Evolutionary conservation across 768 basidiomycete genomes (phyloP).

Genomic region (Leccinum boreale): DNA sequence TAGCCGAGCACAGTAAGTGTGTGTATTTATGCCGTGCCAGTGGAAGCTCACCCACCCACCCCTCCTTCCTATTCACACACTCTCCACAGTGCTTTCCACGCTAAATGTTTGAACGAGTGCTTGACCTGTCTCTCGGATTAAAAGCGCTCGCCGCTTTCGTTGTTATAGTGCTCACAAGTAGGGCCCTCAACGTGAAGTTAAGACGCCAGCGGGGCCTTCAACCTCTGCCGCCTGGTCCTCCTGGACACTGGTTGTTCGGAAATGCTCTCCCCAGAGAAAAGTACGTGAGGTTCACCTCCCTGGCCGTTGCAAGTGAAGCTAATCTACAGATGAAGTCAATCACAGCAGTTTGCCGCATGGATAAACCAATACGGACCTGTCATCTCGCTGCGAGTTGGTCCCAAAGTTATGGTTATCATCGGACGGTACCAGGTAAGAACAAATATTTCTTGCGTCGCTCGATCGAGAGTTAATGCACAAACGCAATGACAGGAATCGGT

Average conservation of each 20-base stretch:
- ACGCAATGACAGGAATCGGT: slow-evolving; percentile 45
- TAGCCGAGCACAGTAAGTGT: not conserved
- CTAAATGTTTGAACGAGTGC: slow-evolving; percentile 8
- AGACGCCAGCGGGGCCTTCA: slow-evolving; percentile 14
- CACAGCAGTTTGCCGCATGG: slow-evolving; percentile 53
- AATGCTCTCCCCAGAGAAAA: slow-evolving; percentile 26
- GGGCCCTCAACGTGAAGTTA: slow-evolving; percentile 7
- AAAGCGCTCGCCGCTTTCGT: slow-evolving; percentile 20
- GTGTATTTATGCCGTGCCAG: not conserved
- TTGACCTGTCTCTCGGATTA: slow-evolving; percentile 5
- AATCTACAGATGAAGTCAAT: slow-evolving; percentile 16
- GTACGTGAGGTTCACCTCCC: slow-evolving; percentile 10
- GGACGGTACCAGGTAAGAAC: slow-evolving; percentile 36
- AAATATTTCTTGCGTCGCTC: not conserved
- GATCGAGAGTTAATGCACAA: not conserved
- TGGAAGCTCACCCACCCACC: not conserved
- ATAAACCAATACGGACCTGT: slow-evolving; percentile 59
- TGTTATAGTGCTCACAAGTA: slow-evolving; percentile 15
- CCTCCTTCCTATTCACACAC: not conserved
- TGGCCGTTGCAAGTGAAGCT: not conserved
- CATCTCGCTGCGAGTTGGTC: slow-evolving; percentile 53
- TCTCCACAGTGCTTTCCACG: not conserved
- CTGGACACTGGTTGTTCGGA: slow-evolving; percentile 34
- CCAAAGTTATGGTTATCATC: slow-evolving; percentile 30
- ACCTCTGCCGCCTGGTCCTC: slow-evolving; percentile 29